Conservation (phyloP, 1,284 basidiomycete species). For the Sporisorium iseilematis-ciliati region DNA sequence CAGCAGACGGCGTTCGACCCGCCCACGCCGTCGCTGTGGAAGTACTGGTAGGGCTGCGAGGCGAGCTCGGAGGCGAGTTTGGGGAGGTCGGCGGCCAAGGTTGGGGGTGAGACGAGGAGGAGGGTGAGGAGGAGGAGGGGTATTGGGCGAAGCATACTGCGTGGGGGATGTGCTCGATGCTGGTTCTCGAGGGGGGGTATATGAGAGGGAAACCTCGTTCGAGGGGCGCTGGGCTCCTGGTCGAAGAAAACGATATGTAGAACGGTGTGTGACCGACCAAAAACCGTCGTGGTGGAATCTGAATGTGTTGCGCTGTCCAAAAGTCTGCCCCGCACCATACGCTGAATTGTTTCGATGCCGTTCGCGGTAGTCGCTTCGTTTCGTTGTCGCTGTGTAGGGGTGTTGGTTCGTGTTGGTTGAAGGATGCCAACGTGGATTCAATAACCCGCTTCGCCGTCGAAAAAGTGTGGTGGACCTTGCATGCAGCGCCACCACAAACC, state of each 20-base stretch:
- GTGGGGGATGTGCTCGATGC: background rate
- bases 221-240: too few species aligned
- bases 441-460: background rate
- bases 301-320: too few species aligned
- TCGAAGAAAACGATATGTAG: too few species aligned
- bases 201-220: too few species aligned
- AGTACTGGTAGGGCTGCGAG: slow-evolving; percentile 42
- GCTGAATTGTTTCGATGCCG: too few species aligned
- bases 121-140: background rate
- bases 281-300: too few species aligned
- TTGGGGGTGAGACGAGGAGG: background rate
- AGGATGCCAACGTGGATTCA: background rate
- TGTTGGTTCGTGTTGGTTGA: background rate
- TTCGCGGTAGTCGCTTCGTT: too few species aligned
- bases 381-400: too few species aligned
- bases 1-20: slow-evolving; percentile 37
- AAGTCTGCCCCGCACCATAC: too few species aligned
- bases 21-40: slow-evolving; percentile 28
- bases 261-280: too few species aligned
- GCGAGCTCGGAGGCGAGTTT: slow-evolving; percentile 8
- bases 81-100: background rate
- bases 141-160: background rate
- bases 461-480: background rate
- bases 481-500: background rate
- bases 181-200: background rate